Percentiles rank a stretch among this genome's conserved stretches.
These are phyloP conservation scores for Leccinum rimulosum DNA, from an alignment of 768 basidiomycete species.

Conservation along the genomic window DNA sequence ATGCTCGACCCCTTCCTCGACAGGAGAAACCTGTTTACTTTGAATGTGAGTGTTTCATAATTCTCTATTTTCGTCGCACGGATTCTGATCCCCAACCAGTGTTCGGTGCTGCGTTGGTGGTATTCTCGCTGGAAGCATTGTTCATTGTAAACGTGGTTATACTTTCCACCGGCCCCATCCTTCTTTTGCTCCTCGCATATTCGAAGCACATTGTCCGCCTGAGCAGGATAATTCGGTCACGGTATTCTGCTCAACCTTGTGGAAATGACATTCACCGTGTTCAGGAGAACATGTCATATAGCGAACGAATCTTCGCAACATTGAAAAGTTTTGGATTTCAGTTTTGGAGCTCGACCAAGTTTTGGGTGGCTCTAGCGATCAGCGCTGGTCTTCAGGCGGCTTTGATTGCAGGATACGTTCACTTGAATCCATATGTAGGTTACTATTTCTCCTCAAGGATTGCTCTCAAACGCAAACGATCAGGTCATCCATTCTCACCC, in stretches of 20 bases:
- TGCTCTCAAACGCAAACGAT: slow-evolving; percentile 1
- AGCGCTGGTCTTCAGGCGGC: slow-evolving; percentile 44
- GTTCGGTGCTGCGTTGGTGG: slow-evolving; percentile 51
- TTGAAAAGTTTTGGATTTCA: slow-evolving; percentile 28
- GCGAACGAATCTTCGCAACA: slow-evolving; percentile 22
- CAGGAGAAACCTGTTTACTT: slow-evolving; percentile 56
- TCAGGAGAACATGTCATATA: slow-evolving; percentile 5
- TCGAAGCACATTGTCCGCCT: slow-evolving; percentile 29
- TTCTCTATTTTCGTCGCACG: not conserved
- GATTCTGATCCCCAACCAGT: slow-evolving; percentile 44
- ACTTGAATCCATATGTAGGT: slow-evolving; percentile 65
- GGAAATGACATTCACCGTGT: not conserved
- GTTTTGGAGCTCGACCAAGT: slow-evolving; percentile 52
- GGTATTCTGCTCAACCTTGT: not conserved
- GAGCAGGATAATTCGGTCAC: slow-evolving; percentile 18
- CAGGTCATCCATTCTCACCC: slow-evolving; percentile 63
- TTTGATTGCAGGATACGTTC: slow-evolving; percentile 47
- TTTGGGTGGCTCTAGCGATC: slow-evolving; percentile 58
- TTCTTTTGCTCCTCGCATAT: slow-evolving; percentile 45
- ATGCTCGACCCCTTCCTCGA: slow-evolving; percentile 22
- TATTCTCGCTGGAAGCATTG: slow-evolving; percentile 52
- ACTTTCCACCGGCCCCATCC: slow-evolving; percentile 61
- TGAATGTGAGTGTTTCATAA: slow-evolving; percentile 51
- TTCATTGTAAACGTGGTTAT: slow-evolving; percentile 57
- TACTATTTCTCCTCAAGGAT: not conserved